Evolutionary conservation across 2,329 filamentous ascomycete genomes (phyloP).

Genomic region (Sclerotinia glacialis): DNA sequence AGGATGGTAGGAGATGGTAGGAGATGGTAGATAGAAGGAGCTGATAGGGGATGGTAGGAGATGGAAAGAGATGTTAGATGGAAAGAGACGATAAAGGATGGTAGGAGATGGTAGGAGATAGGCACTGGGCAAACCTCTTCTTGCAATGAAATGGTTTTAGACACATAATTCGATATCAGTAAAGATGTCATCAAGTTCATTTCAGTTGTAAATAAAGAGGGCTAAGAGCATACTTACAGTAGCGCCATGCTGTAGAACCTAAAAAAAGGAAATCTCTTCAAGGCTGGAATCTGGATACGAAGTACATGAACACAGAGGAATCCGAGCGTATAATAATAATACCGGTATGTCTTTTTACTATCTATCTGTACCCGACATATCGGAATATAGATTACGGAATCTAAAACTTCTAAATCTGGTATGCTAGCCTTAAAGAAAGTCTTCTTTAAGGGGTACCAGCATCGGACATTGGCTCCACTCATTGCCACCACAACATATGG

Average conservation of each 20-base stretch:
- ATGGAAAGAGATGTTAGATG: too few relatives aligned
- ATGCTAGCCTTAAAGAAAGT: neutral
- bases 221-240: neutral
- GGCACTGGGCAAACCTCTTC: too few relatives aligned
- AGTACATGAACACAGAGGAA: slow-evolving; percentile 2
- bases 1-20: too few relatives aligned
- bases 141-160: neutral
- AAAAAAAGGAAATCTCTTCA: neutral
- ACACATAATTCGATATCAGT: neutral
- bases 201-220: neutral
- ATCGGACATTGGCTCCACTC: neutral
- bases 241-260: neutral
- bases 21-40: too few relatives aligned
- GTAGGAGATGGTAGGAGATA: too few relatives aligned
- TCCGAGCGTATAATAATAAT: slow-evolving; percentile 9
- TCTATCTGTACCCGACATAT: neutral
- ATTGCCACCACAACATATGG: neutral
- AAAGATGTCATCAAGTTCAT: neutral
- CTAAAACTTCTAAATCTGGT: neutral
- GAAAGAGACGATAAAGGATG: too few relatives aligned
- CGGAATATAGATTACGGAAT: neutral
- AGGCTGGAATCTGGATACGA: neutral
- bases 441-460: neutral
- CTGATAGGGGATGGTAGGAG: too few relatives aligned
- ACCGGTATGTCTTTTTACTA: neutral